phyloP scores from a whole-genome alignment of 345 rosid genomes.

The Salix exigua region DNA sequence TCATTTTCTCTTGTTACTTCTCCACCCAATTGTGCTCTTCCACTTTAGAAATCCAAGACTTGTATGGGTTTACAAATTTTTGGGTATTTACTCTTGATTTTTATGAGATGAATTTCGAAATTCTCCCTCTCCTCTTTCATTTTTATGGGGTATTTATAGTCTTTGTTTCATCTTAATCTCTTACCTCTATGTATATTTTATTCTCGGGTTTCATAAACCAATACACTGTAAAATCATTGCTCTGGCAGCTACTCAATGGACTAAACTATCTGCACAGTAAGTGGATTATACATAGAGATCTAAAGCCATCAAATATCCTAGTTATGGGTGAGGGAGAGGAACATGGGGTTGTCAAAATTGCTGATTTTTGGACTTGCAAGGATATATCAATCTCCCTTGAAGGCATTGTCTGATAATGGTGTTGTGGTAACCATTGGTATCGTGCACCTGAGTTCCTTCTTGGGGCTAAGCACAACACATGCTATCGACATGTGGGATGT shows the following conservation, averaged over 20 bases:
- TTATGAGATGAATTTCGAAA: no score
- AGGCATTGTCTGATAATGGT: slow-evolving; percentile 78
- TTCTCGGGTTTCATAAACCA: no score
- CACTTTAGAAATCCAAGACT: no score
- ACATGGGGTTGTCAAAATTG: slow-evolving; percentile 90
- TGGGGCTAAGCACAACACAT: slow-evolving; percentile 90
- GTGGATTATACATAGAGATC: slow-evolving; percentile 97
- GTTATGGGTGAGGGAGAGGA: slow-evolving; percentile 99
- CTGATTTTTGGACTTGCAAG: slow-evolving; percentile 98
- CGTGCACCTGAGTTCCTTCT: slow-evolving; percentile 98
- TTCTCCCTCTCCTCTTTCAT: no score
- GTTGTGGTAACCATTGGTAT: slow-evolving; percentile 99
- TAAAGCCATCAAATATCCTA: slow-evolving; percentile 95
- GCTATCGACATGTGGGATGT: slow-evolving; percentile 99
- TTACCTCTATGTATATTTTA: no score
- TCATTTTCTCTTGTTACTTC: no score
- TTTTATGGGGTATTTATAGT: no score
- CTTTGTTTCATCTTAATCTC: no score
- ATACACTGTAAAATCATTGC: slow-evolving; percentile 85
- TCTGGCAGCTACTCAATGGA: slow-evolving; percentile 97
- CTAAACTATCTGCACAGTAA: slow-evolving; percentile 94
- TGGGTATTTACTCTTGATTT: no score
- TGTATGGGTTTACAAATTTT: no score
- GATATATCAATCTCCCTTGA: slow-evolving; percentile 91
- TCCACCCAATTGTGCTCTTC: no score